Evolutionary conservation across 2,329 filamentous ascomycete species (phyloP).

Genomic region (Colletotrichum chlorophyti): DNA sequence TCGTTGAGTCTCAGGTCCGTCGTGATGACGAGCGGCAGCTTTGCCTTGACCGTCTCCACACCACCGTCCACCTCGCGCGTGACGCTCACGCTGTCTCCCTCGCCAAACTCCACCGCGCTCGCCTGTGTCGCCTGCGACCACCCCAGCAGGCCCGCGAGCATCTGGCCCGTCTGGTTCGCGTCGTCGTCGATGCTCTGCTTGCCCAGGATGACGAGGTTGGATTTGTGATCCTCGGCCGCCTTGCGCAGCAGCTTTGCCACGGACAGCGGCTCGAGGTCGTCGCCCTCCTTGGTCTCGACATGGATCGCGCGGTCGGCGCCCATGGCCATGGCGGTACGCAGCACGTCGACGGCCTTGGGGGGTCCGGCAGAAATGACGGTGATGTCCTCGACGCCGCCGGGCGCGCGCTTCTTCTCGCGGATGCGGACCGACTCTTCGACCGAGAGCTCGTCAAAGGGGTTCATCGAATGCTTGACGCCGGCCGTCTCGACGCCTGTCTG

Average conservation of each 20-base stretch:
- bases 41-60: conserved; percentile 84
- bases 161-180: conserved; percentile 94
- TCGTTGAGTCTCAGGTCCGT: conserved; percentile 95
- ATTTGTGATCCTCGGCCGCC: conserved; percentile 82
- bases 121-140: conserved; percentile 98
- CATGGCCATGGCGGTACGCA: conserved; percentile 98
- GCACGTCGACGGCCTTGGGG: conserved; percentile 83
- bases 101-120: conserved; percentile 78
- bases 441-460: conserved; percentile 98
- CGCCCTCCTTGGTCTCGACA: conserved; percentile 78
- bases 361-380: conserved; percentile 89
- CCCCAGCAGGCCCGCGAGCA: conserved; percentile 89
- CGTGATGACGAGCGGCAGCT: conserved; percentile 91
- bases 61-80: conserved; percentile 95
- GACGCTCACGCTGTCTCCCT: conserved; percentile 75
- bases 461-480: conserved; percentile 97
- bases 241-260: conserved; percentile 88
- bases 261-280: conserved; percentile 84
- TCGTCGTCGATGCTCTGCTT: conserved; percentile 99
- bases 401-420: conserved; percentile 81
- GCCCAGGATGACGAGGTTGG: conserved; percentile 91
- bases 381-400: conserved; percentile 86
- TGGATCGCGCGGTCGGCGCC: conserved; percentile 92
- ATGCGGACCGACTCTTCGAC: conserved; percentile 96
- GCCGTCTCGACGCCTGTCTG: conserved; percentile 89